A percentile compares a stretch with the other conserved stretches of the same genome.
Evolutionary conservation across 495 filamentous ascomycete species (phyloP).

Genomic region (Neurospora sp.): DNA sequence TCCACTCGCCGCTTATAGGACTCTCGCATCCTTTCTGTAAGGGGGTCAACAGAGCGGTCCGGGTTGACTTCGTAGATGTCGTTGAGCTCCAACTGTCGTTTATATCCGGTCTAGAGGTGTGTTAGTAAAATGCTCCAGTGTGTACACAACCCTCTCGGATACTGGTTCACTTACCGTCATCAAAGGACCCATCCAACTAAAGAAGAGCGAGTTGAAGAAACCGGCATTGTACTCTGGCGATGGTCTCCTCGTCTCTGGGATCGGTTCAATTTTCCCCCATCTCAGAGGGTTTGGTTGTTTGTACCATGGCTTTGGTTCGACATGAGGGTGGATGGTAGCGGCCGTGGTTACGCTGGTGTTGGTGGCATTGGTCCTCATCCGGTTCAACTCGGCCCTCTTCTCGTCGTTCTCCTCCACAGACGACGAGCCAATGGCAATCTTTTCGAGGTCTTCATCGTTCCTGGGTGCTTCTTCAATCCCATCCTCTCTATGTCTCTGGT

Average conservation of each 20-base stretch:
- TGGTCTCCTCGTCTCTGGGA: constrained; percentile 45
- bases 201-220: constrained; percentile 51
- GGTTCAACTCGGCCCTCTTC: constrained; percentile 26
- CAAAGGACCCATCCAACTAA: constrained; percentile 59
- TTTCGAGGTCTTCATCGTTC: constrained; percentile 3
- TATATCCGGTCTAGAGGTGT: constrained; percentile 55
- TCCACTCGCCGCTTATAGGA: constrained; percentile 57
- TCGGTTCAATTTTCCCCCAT: constrained; percentile 47
- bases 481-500: constrained; percentile 3
- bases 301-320: constrained; percentile 46
- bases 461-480: constrained; percentile 2
- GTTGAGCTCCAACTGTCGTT: constrained; percentile 68
- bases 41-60: constrained; percentile 53
- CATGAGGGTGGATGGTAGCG: constrained; percentile 15
- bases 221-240: constrained; percentile 49
- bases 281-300: constrained; percentile 52
- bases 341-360: constrained; percentile 31
- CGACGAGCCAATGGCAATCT: neutral
- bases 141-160: neutral
- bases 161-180: constrained; percentile 45
- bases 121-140: neutral
- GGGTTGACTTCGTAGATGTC: constrained; percentile 89
- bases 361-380: constrained; percentile 34
- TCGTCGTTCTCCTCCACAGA: constrained; percentile 4
- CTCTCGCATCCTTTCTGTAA: constrained; percentile 52